Percentiles rank a stretch among this genome's conserved stretches.
phyloP scores from a whole-genome alignment of 1,284 basidiomycete species.

The Leccinum pachyderme region DNA sequence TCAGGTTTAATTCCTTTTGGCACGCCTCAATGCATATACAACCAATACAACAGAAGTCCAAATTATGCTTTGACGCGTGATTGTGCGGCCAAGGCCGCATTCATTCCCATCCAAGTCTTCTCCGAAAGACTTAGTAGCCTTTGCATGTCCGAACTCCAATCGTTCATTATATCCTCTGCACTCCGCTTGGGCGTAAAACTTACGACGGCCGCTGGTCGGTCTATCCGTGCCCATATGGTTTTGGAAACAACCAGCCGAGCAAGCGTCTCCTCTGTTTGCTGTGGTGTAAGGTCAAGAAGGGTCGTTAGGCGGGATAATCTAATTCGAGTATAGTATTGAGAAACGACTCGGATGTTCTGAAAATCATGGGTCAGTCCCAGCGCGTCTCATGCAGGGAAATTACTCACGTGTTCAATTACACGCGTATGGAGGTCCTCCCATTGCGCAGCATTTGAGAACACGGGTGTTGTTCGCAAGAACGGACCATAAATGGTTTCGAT shows the following conservation, averaged over 20 bases:
- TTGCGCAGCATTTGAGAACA: conserved; percentile 79
- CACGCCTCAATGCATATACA: conserved; percentile 5
- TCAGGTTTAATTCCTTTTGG: conserved; percentile 1
- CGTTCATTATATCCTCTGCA: conserved; percentile 91
- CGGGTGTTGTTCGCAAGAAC: conserved; percentile 75
- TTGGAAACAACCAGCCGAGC: conserved; percentile 89
- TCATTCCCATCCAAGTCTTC: conserved; percentile 90
- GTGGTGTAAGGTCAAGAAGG: conserved; percentile 82
- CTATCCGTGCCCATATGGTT: conserved; percentile 91
- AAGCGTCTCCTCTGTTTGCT: conserved; percentile 86
- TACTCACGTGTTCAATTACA: conserved; percentile 92
- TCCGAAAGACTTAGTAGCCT: conserved; percentile 80
- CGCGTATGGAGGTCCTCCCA: conserved; percentile 97
- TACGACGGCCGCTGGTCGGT: conserved; percentile 88
- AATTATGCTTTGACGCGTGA: conserved; percentile 55
- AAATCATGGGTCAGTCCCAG: conserved; percentile 6
- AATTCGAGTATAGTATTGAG: conserved; percentile 94
- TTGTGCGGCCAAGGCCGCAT: conserved; percentile 80
- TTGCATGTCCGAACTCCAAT: conserved; percentile 95
- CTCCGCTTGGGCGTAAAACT: conserved; percentile 78
- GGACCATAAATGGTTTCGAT: conserved; percentile 89
- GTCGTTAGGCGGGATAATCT: conserved; percentile 80
- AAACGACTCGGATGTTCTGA: conserved; percentile 94
- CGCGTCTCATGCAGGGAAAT: neutral
- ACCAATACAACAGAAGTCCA: conserved; percentile 25